phyloP scores from a whole-genome alignment of 305 asterid genomes.

The Solanum hybrid region DNA sequence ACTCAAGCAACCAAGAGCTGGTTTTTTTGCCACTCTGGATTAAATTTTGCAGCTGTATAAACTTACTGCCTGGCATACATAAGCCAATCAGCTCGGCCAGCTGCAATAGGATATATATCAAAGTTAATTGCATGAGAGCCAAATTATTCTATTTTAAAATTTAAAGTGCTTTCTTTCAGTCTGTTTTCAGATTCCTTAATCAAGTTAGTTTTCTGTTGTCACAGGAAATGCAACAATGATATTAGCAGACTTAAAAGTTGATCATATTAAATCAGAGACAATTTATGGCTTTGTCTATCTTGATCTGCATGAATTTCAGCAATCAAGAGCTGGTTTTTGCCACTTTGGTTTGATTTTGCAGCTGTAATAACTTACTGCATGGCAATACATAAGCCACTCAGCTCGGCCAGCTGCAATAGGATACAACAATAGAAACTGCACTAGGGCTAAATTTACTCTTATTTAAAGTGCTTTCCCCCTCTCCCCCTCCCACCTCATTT shows the following conservation, averaged over 20 bases:
- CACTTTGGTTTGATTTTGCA: background rate
- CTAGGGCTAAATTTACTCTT: background rate
- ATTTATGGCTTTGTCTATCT: slow-evolving; percentile 18
- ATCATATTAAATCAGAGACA: background rate
- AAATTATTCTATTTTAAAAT: background rate
- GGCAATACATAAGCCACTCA: slow-evolving; percentile 28
- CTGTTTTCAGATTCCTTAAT: background rate
- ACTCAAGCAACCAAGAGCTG: slow-evolving; percentile 22
- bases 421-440: background rate
- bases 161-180: background rate
- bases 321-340: slow-evolving; percentile 23
- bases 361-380: slow-evolving; percentile 18
- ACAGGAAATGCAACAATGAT: background rate
- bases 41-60: slow-evolving; percentile 14
- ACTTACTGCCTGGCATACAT: slow-evolving; percentile 19
- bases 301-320: slow-evolving; percentile 16
- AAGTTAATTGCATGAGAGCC: background rate
- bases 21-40: slow-evolving; percentile 1
- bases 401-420: slow-evolving; percentile 28
- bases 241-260: background rate
- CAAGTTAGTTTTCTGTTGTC: background rate
- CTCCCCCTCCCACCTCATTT: background rate
- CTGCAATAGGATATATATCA: slow-evolving; percentile 6
- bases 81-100: slow-evolving; percentile 29
- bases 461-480: background rate